Evolutionary conservation across 768 basidiomycete species (phyloP).

Genomic region (Boletus pseudopeckii): DNA sequence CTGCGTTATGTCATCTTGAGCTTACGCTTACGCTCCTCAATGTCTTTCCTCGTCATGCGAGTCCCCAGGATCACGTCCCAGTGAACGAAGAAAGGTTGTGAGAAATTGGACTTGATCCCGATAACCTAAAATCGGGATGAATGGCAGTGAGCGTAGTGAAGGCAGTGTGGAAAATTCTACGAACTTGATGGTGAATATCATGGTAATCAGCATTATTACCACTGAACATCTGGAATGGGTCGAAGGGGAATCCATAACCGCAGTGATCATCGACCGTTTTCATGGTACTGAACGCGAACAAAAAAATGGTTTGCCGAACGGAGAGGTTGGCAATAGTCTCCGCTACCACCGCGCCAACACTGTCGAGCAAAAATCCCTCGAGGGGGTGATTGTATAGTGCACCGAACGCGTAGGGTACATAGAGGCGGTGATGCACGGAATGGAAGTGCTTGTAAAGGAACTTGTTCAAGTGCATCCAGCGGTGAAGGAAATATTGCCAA

Average conservation of each 20-base stretch:
- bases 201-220: conserved; percentile 95
- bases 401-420: conserved; percentile 96
- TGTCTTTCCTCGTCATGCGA: conserved; percentile 69
- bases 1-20: conserved; percentile 19
- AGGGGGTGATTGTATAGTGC: conserved; percentile 97
- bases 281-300: conserved; percentile 79
- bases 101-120: conserved; percentile 94
- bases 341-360: conserved; percentile 73
- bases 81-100: conserved; percentile 94
- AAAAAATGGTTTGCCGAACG: conserved; percentile 76
- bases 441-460: conserved; percentile 91
- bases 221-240: conserved; percentile 83
- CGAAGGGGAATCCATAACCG: conserved; percentile 86
- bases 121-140: conserved; percentile 31
- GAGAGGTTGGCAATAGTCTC: conserved; percentile 66
- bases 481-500: conserved; percentile 97
- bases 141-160: background rate
- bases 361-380: conserved; percentile 90
- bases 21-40: conserved; percentile 49
- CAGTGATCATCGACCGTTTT: conserved; percentile 98
- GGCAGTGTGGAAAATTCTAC: conserved; percentile 7
- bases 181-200: conserved; percentile 94
- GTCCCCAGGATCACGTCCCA: conserved; percentile 89
- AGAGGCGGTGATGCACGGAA: conserved; percentile 91
- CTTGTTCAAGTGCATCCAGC: conserved; percentile 84